Base-by-base conservation (phyloP, 2,329 filamentous ascomycete species). In the Microthyrium microscopicum region DNA sequence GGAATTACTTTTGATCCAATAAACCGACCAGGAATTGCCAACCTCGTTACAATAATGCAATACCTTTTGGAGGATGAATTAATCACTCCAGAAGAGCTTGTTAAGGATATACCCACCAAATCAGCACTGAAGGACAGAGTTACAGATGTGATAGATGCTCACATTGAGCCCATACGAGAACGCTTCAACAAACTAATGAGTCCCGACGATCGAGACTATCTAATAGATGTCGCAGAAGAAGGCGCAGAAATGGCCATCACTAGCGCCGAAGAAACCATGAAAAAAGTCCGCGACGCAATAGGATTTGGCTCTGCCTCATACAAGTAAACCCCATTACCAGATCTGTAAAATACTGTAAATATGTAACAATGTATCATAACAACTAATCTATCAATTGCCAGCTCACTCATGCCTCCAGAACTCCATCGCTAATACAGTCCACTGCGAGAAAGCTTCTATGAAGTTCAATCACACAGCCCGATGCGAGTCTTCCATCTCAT, bases 11-110 rank as follows among this genome's bases (percentile, higher is more conserved):
- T 89, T 51, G 75, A 93, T 41, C 73, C 73, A 0, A 47, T 52
- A 1, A 47, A 44, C 0, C 66, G 89, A 17, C 87, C 87, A 0
- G 89, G 84, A 0, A 78, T 98, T 3, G 75, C 85, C 8, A 98
- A 95, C 50, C 61, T 98, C 9, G 56, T 98, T 1, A 73, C 83
- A 37, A 69, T 98, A 12, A 57, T 87, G n/a, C 33, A n/a, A 5
- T 26, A 31, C 26, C 20, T 73, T 81, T 48, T 49, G 4, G 51
- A 54, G 18, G 40, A 45, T 2, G n/a, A n/a, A n/a, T 48, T 61
- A 8, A 44, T 46, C 3, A 46, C 52, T 4, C 57, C 54, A 31
- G 49, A 61, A 19, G 60, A 61, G 5, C 44, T 73, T 25, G 68
- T 62, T 2, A 41, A 43, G 5, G 58, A 66, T 17, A 51, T 62